Base-by-base conservation (phyloP, 148 eudicot species). In the Rheum nobile region DNA sequence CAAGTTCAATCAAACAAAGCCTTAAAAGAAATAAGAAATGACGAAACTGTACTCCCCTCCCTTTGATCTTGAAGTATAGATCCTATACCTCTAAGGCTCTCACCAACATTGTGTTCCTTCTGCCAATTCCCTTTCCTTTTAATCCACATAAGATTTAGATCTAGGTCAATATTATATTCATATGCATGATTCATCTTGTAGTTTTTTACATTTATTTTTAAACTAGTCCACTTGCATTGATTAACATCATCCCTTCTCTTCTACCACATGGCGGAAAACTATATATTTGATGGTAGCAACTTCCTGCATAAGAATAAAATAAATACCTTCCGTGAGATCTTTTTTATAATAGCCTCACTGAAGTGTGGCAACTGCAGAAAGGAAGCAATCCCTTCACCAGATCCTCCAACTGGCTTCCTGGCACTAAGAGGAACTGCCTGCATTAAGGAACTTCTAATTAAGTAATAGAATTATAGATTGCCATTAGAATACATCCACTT, bases 351-450 rank as follows among this genome's bases (percentile, higher is more conserved):
- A 39, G 86, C 61, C 78, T 83, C 90, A 9, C 73, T 83, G 63
- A 87, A 83, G 76, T 87, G 88, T 57, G 90, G 90, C 73, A 87
- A 77, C 88, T 87, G 90, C 81, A 87, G 72, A 78, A 87, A 87
- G 26, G 90, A 79, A 69, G 88, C 88, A 75, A 77, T 81, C 34
- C 88, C 90, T 76, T 83, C 88, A 46, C 77, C 41, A 32, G 80
- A 83, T 47, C 78, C 85, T 50, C 86, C 86, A 50, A 78, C 57
- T 44, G 85, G 55, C 72, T 84, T 85, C 48, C 88, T 81, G 35
- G 90, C 80, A 80, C 88, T 81, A 59, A 87, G 85, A 42, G 88
- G 90, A 74, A 87, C 85, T 47, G 90, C 86, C 87, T 86, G 82
- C 52, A 73, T 26, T 12, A 26, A 24, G 26, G 32, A 57, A 24